Percentiles rank a stretch among this genome's conserved stretches.
Evolutionary conservation across 2,329 filamentous ascomycete species (phyloP).

Genomic region (Fusarium cyanostomum): DNA sequence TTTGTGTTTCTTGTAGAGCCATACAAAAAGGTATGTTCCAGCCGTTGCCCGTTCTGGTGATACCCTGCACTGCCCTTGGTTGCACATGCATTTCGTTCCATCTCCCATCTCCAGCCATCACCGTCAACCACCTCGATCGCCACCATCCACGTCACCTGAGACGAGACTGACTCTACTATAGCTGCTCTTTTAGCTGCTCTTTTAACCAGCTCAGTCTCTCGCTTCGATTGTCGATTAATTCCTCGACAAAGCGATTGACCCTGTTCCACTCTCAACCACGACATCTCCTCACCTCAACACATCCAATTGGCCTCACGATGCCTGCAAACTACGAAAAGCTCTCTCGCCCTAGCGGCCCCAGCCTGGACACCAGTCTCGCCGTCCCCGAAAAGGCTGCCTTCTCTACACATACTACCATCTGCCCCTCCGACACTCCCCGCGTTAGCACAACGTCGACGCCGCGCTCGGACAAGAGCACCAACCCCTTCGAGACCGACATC

Average conservation of each 20-base stretch:
- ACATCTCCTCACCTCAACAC: constrained; percentile 5
- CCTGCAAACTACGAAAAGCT: constrained; percentile 43
- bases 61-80: constrained; percentile 11
- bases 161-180: constrained; percentile 25
- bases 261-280: neutral
- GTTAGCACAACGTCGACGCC: constrained; percentile 57
- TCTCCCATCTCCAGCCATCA: constrained; percentile 12
- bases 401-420: constrained; percentile 38
- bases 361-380: constrained; percentile 35
- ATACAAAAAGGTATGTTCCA: constrained; percentile 30
- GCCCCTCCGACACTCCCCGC: constrained; percentile 38
- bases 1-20: constrained; percentile 1
- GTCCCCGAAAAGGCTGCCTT: constrained; percentile 46
- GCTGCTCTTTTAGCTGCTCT: constrained; percentile 11
- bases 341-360: constrained; percentile 33
- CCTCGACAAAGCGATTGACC: neutral
- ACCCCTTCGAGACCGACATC: constrained; percentile 67
- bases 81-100: constrained; percentile 11
- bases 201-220: neutral
- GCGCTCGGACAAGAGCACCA: constrained; percentile 52
- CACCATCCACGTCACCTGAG: constrained; percentile 20
- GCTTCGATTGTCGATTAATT: neutral
- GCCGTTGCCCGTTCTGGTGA: constrained; percentile 18
- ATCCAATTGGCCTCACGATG: constrained; percentile 32
- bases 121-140: constrained; percentile 4